Evolutionary conservation across 768 basidiomycete species (phyloP), one percentile per base, ranked within the genome.

Genomic region (Kwoniella mangroviensis): DNA sequence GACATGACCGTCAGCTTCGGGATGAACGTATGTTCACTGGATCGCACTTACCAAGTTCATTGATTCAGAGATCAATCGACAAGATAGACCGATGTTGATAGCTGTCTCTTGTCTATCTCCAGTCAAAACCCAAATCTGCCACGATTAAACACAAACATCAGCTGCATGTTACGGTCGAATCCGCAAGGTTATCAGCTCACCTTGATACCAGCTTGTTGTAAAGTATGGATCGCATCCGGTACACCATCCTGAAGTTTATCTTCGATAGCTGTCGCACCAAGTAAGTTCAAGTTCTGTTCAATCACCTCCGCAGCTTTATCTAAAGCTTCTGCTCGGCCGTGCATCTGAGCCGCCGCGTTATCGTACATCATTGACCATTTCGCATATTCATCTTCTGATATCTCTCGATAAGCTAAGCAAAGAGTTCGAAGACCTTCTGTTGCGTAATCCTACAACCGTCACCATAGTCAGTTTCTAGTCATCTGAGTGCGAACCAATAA

Each of bases 211-310:
- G 97, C 97, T 88, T 92, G 93, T 77, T 99, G 97, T 56, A 99
- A 83, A 0, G 95, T 98, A 81, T 98, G 95, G 59, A 98, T 99
- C 5, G 97, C 90, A 77, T 99, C 97, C 0, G 97, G 97, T 3
- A 99, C 97, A 51, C 97, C 97, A 63, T 99, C 97, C 81, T 99
- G 97, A 15, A 99, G 85, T 83, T 97, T 98, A 83, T 99, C 97
- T 82, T 99, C 97, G 78, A 99, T 94, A 19, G 97, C 97, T 2
- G 97, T 98, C 26, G 97, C 97, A 3, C 97, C 97, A 19, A 99
- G 87, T 19, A 99, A 81, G 78, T 92, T 90, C 75, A 99, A 86
- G 70, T 99, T 94, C 76, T 91, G 91, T 85, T 99, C 97, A 73
- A 99, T 97, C 58, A 96, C 85, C 80, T 99, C 97, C 1, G 97